Conservation (phyloP, 1,284 basidiomycete genomes). For the Trichosporon sp. region DNA sequence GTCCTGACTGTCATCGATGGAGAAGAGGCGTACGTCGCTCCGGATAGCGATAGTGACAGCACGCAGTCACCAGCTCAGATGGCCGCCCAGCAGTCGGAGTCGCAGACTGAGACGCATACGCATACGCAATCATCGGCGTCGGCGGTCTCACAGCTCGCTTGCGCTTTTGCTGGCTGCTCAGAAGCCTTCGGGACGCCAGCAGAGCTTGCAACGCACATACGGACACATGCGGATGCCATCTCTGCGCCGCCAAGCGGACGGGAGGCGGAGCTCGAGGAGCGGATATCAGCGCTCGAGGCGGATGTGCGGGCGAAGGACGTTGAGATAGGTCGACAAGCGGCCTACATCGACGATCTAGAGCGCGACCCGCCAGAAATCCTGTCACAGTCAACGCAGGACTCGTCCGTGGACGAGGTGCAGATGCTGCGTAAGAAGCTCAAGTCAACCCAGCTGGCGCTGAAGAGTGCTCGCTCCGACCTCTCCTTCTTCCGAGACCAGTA, state of each 20-base stretch:
- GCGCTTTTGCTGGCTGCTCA: background rate
- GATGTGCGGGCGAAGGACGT: background rate
- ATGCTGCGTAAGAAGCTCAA: constrained; percentile 11
- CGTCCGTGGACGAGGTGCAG: constrained; percentile 2
- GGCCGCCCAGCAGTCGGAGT: background rate
- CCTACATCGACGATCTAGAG: background rate
- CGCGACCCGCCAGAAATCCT: background rate
- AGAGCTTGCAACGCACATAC: constrained; percentile 4
- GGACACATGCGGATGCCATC: constrained; percentile 3
- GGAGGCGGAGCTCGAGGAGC: background rate
- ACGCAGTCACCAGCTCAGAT: background rate
- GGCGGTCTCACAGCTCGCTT: background rate
- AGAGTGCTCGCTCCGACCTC: constrained; percentile 11
- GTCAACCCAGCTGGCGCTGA: constrained; percentile 1
- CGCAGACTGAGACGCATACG: background rate
- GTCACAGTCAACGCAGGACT: background rate
- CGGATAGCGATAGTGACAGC: constrained; percentile 6
- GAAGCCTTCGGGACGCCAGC: background rate
- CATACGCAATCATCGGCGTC: background rate
- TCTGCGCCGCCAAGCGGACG: background rate
- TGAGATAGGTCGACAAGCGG: constrained; percentile 1
- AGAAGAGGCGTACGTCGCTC: constrained; percentile 14
- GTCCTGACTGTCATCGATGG: constrained; percentile 15
- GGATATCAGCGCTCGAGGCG: background rate
- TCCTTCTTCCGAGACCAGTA: constrained; percentile 32